A percentile compares a stretch with the other conserved stretches of the same genome.
Evolutionary conservation across 805 yeast species (phyloP).

Genomic region (Myxozyma neotropica): DNA sequence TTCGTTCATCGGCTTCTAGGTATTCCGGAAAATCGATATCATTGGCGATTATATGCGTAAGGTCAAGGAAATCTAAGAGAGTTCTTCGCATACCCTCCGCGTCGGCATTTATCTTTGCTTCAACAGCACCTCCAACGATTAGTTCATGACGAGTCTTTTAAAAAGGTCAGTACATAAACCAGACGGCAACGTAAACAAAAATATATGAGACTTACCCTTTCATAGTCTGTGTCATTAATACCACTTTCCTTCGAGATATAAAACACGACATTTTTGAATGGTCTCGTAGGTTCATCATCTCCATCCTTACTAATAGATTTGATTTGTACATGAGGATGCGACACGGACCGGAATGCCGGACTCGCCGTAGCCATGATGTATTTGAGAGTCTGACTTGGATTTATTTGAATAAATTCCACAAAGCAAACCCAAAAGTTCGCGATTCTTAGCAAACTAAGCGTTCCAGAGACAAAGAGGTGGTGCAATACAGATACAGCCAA

Average conservation of each 20-base stretch:
- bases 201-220: slow-evolving; percentile 4
- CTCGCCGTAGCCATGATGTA: not conserved
- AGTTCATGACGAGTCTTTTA: slow-evolving; percentile 1
- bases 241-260: slow-evolving; percentile 7
- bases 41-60: slow-evolving; percentile 51
- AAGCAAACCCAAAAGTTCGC: too few species aligned
- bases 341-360: too few species aligned
- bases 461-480: too few species aligned
- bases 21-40: slow-evolving; percentile 57
- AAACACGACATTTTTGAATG: slow-evolving; percentile 19
- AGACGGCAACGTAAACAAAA: not conserved
- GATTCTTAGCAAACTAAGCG: too few species aligned
- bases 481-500: too few species aligned
- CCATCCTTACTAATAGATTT: not conserved
- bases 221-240: slow-evolving; percentile 8
- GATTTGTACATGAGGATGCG: not conserved
- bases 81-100: not conserved
- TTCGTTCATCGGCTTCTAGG: slow-evolving; percentile 49
- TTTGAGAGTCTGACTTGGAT: not conserved
- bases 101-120: not conserved
- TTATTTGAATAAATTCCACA: too few species aligned
- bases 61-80: slow-evolving; percentile 5
- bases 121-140: slow-evolving; percentile 26
- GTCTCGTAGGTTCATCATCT: not conserved
- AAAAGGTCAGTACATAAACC: not conserved